Evolutionary conservation across 768 basidiomycete species (phyloP).

Genomic region (Pisolithus tinctorius): DNA sequence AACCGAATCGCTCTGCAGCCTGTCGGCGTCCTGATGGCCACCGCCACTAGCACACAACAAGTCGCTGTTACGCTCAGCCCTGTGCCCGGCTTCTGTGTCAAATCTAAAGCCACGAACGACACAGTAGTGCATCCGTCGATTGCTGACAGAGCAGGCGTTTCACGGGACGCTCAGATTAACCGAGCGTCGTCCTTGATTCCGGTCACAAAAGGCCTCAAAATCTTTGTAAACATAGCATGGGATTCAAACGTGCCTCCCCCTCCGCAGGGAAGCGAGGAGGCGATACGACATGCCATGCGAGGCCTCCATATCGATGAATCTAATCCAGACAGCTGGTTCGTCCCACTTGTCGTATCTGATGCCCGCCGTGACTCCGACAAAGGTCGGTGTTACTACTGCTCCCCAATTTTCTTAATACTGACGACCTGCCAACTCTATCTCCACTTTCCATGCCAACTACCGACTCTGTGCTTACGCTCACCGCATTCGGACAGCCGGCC

Average conservation of each 20-base stretch:
- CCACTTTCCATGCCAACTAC: conserved; percentile 3
- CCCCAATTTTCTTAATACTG: conserved; percentile 3
- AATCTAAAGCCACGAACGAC: conserved; percentile 42
- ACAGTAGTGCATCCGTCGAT: conserved; percentile 21
- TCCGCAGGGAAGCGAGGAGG: conserved; percentile 52
- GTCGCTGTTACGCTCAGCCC: conserved; percentile 42
- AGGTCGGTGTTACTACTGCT: conserved; percentile 36
- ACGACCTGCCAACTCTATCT: conserved; percentile 7
- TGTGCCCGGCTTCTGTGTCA: conserved; percentile 65
- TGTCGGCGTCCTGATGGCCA: conserved; percentile 8
- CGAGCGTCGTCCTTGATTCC: conserved; percentile 23
- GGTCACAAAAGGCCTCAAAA: conserved; percentile 47
- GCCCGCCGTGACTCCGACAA: conserved; percentile 60
- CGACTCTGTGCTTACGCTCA: conserved; percentile 1
- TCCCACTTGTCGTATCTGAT: conserved; percentile 69
- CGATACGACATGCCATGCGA: conserved; percentile 50
- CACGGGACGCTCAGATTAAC: neutral
- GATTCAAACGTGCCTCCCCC: conserved; percentile 64
- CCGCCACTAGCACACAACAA: conserved; percentile 1
- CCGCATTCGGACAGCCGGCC: conserved; percentile 46
- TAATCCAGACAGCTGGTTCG: conserved; percentile 44
- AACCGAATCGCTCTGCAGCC: conserved; percentile 5
- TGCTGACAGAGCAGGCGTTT: neutral
- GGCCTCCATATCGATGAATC: conserved; percentile 38
- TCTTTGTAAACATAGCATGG: conserved; percentile 74